Evolutionary conservation across 2,329 filamentous ascomycete genomes (phyloP), one percentile per base, ranked within the genome.

Genomic region (Thielaviopsis euricoi): DNA sequence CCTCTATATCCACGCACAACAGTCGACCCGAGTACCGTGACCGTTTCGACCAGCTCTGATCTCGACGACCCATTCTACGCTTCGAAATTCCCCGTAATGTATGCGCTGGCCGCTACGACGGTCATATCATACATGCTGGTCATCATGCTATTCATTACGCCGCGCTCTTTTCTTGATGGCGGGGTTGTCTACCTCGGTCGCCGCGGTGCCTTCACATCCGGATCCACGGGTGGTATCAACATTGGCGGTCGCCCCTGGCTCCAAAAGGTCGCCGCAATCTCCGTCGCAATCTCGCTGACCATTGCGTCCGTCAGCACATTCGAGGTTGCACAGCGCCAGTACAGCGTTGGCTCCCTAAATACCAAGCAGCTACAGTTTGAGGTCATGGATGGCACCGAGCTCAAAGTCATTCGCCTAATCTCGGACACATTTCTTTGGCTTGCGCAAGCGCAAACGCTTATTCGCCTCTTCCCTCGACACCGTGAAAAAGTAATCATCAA

Each of bases 401-500:
- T 98, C 63, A 89, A 93, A 64, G 81, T 94, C 60, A 91, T 94
- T 60, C 85, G 90, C 63, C 82, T 97, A 64, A 89, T 98, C 62
- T 97, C 91, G 19, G 89, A 95, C 70, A 90, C 93, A 0, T 97
- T 97, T 69, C 76, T 98, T 29, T 97, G 93, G 91, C 81, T 98
- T 46, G 93, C 93, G 1, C 93, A 98, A 71, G 91, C 95, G 1
- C 93, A 98, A 72, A 98, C 93, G 0, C 73, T 98, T 59, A 97
- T 97, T 64, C 86, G 93, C 56, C 76, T 98, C 1, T 98, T 98
- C 64, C 93, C 93, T 7, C 87, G 93, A 37, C 91, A 97, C 67
- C 87, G 94, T 66, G 93, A 98, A 71, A 97, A 97, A 72, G 84
- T 97, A 56, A 87, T 97, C 63, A 98, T 98, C 72, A 97, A 97